Conservation (phyloP, 768 basidiomycete species). For the Podaxis rugospora region DNA sequence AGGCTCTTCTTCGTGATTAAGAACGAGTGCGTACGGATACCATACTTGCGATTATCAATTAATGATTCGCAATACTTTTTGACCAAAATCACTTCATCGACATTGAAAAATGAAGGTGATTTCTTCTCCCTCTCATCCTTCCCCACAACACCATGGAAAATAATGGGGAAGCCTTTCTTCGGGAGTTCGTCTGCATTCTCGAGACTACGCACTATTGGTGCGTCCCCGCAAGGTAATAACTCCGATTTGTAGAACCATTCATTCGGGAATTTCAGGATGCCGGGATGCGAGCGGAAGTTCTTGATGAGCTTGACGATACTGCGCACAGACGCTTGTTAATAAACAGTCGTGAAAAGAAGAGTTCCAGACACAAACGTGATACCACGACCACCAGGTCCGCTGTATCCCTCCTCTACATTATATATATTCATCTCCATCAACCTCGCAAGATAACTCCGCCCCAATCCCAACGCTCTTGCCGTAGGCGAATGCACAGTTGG, state of each 20-base stretch:
- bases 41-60: slow-evolving; percentile 28
- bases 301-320: slow-evolving; percentile 56
- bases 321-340: neutral
- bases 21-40: slow-evolving; percentile 32
- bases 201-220: slow-evolving; percentile 32
- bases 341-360: neutral
- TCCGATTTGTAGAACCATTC: slow-evolving; percentile 50
- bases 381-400: slow-evolving; percentile 23
- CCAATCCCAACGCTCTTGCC: slow-evolving; percentile 45
- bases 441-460: slow-evolving; percentile 47
- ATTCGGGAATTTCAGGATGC: slow-evolving; percentile 55
- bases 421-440: slow-evolving; percentile 39
- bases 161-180: slow-evolving; percentile 44
- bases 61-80: slow-evolving; percentile 41
- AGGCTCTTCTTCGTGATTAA: neutral
- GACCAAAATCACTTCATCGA: slow-evolving; percentile 46
- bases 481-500: slow-evolving; percentile 48
- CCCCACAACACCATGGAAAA: slow-evolving; percentile 55
- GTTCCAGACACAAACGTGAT: slow-evolving; percentile 26
- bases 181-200: slow-evolving; percentile 34
- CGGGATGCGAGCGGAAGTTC: slow-evolving; percentile 53
- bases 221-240: slow-evolving; percentile 41
- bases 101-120: slow-evolving; percentile 65
- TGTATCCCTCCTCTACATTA: slow-evolving; percentile 20
- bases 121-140: slow-evolving; percentile 49